A percentile compares a stretch with the other conserved stretches of the same genome.
These are phyloP conservation scores for Mycena vitilis DNA, from an alignment of 768 basidiomycete genomes.

Conservation along the genomic window DNA sequence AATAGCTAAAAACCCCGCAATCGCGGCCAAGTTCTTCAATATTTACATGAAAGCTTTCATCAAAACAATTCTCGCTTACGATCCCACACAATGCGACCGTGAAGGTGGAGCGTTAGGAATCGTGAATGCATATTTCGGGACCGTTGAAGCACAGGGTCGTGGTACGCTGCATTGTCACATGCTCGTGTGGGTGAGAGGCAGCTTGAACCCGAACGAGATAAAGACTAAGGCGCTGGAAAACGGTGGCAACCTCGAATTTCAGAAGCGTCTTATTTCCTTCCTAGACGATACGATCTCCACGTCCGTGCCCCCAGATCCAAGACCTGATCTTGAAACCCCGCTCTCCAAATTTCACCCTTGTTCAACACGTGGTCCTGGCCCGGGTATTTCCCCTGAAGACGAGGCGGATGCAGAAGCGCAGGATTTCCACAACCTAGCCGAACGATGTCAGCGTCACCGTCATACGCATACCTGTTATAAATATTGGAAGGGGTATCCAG, in stretches of 20 bases:
- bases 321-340: neutral
- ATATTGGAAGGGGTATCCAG: slow-evolving; percentile 6
- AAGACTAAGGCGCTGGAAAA: neutral
- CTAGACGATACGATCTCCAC: slow-evolving; percentile 1
- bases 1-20: too few relatives aligned
- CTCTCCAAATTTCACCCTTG: neutral
- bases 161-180: slow-evolving; percentile 19
- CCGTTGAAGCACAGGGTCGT: slow-evolving; percentile 7
- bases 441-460: neutral
- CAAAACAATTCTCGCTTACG: too few relatives aligned
- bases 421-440: slow-evolving; percentile 1
- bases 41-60: too few relatives aligned
- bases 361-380: neutral
- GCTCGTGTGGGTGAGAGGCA: slow-evolving; percentile 2
- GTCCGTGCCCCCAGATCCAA: neutral
- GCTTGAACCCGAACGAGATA: slow-evolving; percentile 14
- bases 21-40: too few relatives aligned
- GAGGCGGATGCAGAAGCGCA: neutral
- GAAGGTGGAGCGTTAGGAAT: too few relatives aligned
- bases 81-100: too few relatives aligned
- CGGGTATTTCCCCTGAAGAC: neutral
- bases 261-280: neutral
- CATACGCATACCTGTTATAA: slow-evolving; percentile 11
- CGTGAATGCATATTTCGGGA: too few relatives aligned
- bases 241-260: slow-evolving; percentile 2